A percentile compares a stretch with the other conserved stretches of the same genome.
Evolutionary conservation across 1,284 basidiomycete species (phyloP).

Genomic region (Phylloboletellus chloephorus): DNA sequence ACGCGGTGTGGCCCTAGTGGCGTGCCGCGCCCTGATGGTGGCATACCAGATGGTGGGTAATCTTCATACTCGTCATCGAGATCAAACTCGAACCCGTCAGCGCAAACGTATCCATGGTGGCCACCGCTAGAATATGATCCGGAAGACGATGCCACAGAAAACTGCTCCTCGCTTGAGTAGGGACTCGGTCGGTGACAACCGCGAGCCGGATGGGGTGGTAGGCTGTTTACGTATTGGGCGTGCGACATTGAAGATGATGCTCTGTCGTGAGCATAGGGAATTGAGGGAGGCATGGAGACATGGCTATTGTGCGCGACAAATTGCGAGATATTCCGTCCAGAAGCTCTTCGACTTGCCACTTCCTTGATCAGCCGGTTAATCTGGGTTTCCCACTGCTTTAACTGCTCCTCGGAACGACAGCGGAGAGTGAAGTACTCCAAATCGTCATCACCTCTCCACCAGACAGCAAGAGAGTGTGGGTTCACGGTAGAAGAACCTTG

Average conservation of each 20-base stretch:
- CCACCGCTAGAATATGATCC: conserved; percentile 39
- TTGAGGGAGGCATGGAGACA: conserved; percentile 22
- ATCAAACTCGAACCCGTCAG: conserved; percentile 63
- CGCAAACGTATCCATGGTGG: conserved; percentile 54
- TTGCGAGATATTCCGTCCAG: conserved; percentile 49
- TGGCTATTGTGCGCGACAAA: conserved; percentile 33
- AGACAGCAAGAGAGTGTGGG: conserved; percentile 75
- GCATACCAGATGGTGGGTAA: conserved; percentile 50
- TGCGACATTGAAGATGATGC: conserved; percentile 35
- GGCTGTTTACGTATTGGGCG: conserved; percentile 24
- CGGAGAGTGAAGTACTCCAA: conserved; percentile 92
- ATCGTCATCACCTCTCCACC: conserved; percentile 92
- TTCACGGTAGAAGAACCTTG: conserved; percentile 41
- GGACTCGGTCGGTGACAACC: conserved; percentile 36
- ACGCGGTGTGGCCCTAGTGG: conserved; percentile 52
- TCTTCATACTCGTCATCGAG: conserved; percentile 72
- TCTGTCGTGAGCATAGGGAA: conserved; percentile 41
- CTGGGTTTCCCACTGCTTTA: conserved; percentile 87
- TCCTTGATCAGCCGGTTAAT: conserved; percentile 84
- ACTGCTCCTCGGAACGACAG: conserved; percentile 89
- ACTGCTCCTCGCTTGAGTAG: conserved; percentile 40
- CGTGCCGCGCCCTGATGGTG: conserved; percentile 63
- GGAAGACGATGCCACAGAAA: conserved; percentile 29
- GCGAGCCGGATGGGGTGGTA: conserved; percentile 36
- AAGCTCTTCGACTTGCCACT: conserved; percentile 56